Evolutionary conservation across 208 protist genomes (phyloP).

Genomic region (Crithidia mellificae): DNA sequence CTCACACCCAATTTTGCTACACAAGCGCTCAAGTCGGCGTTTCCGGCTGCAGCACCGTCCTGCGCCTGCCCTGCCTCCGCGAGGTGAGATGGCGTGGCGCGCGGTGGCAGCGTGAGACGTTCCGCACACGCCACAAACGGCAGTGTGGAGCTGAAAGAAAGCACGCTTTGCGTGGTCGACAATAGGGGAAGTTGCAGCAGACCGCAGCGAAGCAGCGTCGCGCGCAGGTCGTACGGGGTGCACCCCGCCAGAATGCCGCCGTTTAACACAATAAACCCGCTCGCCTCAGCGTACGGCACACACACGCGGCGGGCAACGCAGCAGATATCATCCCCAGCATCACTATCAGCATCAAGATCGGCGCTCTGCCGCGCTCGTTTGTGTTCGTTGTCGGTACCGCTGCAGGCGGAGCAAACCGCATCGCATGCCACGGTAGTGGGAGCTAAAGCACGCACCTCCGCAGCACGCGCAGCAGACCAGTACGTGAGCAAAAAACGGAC

Average conservation of each 20-base stretch:
- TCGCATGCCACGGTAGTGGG: not conserved
- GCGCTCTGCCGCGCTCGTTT: no score
- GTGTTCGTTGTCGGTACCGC: no score
- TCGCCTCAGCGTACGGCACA: not conserved
- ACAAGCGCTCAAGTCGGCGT: no score
- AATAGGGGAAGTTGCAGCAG: conserved; percentile 10
- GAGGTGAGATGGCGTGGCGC: no score
- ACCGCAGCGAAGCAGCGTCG: conserved; percentile 23
- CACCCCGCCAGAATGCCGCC: conserved; percentile 54
- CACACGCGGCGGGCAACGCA: not conserved
- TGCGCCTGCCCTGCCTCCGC: not conserved
- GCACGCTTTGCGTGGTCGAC: not conserved
- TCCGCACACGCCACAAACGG: conserved; percentile 35
- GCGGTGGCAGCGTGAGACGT: conserved; percentile 9
- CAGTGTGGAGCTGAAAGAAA: conserved; percentile 34
- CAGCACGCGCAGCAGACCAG: not conserved
- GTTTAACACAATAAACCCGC: conserved; percentile 66
- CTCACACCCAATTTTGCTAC: conserved; percentile 2
- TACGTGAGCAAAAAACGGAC: conserved; percentile 19
- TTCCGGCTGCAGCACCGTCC: not conserved
- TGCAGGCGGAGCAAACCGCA: not conserved
- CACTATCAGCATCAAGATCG: not conserved
- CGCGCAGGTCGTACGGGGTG: conserved; percentile 43
- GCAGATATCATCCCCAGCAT: not conserved
- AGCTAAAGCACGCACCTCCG: no score